Conservation (phyloP, 805 yeast species). For the Dipodascopsis tothii region DNA sequence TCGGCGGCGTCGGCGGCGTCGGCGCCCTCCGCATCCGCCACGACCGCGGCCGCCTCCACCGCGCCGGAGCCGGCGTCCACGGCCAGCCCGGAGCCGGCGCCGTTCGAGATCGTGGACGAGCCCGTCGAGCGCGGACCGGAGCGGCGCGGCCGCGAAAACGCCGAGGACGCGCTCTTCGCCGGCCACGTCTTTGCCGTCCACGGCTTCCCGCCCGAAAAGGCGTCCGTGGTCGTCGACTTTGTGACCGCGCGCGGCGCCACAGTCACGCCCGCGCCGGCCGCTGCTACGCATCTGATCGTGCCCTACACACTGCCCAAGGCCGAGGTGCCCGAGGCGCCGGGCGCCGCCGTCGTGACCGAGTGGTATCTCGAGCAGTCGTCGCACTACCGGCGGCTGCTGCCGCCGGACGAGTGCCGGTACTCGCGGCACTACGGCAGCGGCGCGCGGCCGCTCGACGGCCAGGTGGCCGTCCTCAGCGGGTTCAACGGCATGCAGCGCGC, state of each 20-base stretch:
- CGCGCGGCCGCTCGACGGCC: slow-evolving; percentile 27
- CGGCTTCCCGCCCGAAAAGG: slow-evolving; percentile 7
- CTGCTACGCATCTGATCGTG: slow-evolving; percentile 18
- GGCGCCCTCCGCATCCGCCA: too few relatives aligned
- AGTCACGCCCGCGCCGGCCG: slow-evolving; percentile 1
- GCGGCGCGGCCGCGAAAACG: background rate
- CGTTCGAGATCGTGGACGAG: background rate
- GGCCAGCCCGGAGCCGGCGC: slow-evolving; percentile 1
- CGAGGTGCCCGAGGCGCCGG: slow-evolving; percentile 10
- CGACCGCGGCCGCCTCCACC: too few relatives aligned
- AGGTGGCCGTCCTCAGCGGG: slow-evolving; percentile 54
- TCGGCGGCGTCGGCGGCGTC: background rate
- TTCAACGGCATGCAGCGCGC: slow-evolving; percentile 68
- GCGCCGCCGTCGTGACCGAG: slow-evolving; percentile 51
- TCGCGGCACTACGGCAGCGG: slow-evolving; percentile 27
- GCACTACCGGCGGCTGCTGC: slow-evolving; percentile 41
- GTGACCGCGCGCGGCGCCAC: slow-evolving; percentile 15
- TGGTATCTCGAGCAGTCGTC: slow-evolving; percentile 74
- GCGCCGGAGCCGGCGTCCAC: background rate
- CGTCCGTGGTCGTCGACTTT: slow-evolving; percentile 4
- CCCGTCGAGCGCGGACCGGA: background rate
- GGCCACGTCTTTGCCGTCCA: slow-evolving; percentile 5
- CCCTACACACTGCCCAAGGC: slow-evolving; percentile 8
- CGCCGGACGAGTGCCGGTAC: slow-evolving; percentile 5
- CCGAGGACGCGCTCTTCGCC: slow-evolving; percentile 4